Evolutionary conservation across 768 basidiomycete genomes (phyloP), one percentile per base, ranked within the genome.

Genomic region (Mycena vulgaris): DNA sequence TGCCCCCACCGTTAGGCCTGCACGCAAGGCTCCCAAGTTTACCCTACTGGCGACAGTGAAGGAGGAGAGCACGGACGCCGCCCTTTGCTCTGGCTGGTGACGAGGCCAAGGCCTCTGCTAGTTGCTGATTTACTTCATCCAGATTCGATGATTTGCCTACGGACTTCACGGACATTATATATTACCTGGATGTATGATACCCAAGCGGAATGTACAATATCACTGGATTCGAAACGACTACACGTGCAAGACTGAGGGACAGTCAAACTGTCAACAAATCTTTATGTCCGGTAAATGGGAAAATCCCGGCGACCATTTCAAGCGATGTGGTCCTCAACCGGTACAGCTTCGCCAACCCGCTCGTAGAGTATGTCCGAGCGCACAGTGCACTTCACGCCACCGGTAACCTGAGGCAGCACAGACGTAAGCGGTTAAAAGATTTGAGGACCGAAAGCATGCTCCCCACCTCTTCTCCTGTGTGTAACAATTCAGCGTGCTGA

Each of bases 361-460:
- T 68, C 66, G 40, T 68, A 68, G 21, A 68, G 31, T 25, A 68
- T 68, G 37, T 68, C 66, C 28, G 66, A 68, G 37, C 66, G 66
- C 5, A 68, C 30, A 14, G 57, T 47, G 37, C 66, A 68, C 49
- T 68, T 60, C 5, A 61, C 57, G 28, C 66, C 57, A 7, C 23
- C 16, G 21, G 57, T 58, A 28, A 66, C 64, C 64, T 66, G 25
- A n/a, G 27, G 2, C 25, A n/a, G 23, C 21, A 35, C 33, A 35
- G 10, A 52, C 5, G 11, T 9, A 31, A 16, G 9, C 17, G 17
- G 28, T 17, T 6, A 21, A 21, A 30, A n/a, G n/a, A 9, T 28
- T 52, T 17, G 23, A 52, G 19, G 17, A 52, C 3, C 6, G 51
- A 30, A 30, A 13, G 3, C 13, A 49, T 14, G 21, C 7, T n/a